Evolutionary conservation across 129 eudicot species (phyloP), one percentile per base, ranked within the genome.

Genomic region (Lactuca saligna): DNA sequence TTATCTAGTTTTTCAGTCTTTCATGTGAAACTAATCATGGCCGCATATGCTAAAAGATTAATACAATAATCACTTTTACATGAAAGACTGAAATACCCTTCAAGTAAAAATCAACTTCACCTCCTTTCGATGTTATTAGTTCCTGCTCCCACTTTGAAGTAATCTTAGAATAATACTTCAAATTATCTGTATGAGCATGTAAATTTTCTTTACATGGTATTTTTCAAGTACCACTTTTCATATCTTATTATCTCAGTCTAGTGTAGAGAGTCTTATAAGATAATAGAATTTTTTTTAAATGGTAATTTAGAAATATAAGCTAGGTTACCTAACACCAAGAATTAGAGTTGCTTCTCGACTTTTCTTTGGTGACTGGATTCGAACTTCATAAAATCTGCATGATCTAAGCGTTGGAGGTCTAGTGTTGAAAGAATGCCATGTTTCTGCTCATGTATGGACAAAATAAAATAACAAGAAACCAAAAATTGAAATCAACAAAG

Each of bases 341-440:
- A 91, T 91, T 10, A 88, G 86, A 65, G 97, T 85, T 6, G 97
- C n/a, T n/a, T 91, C 97, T 51, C 96, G 79, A 71, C 83, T 86
- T n/a, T 89, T 91, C 97, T 88, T 88, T 44, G 82, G 76, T 54
- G 80, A 87, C 69, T 88, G 98, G 68, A 92, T 88, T 58, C 98
- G 96, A 1, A 96, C 98, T 68, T 86, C 95, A 38, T 88, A 88
- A 35, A 92, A 91, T 75, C 76, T 86, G 65, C 96, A 87, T 51
- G 91, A 57, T 79, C 82, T 76, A 38, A 86, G 80, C 35, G 68
- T 81, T 6, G 88, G 89, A 38, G 97, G 96, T 68, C 87, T 80
- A 50, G 87, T 82, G 77, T 86, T 91, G 75, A 83, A 83, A 70
- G 97, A 88, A 65, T 91, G 83, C 97, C 96, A 88, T 0, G 96